These are phyloP conservation scores for Alternaria brassicicola DNA, from an alignment of 2,329 filamentous ascomycete genomes.

Conservation along the genomic window DNA sequence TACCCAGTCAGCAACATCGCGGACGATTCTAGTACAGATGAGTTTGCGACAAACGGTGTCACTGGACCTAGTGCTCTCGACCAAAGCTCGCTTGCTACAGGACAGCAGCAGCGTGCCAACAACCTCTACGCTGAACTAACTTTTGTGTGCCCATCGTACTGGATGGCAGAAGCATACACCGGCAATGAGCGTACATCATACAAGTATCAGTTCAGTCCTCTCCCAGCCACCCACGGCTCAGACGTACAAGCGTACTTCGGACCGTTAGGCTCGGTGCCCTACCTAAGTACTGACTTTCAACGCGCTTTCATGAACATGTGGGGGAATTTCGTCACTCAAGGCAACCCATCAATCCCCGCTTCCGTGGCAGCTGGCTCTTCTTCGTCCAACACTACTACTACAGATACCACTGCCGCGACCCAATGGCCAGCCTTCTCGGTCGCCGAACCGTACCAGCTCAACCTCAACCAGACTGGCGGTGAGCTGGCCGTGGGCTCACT, in stretches of 20 bases:
- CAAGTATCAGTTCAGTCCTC: conserved; percentile 33
- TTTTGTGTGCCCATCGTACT: conserved; percentile 63
- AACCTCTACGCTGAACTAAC: conserved; percentile 63
- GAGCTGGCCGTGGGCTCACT: background rate
- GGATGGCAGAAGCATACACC: conserved; percentile 58
- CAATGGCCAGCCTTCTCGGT: conserved; percentile 11
- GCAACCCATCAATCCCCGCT: conserved; percentile 1
- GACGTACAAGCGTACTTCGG: conserved; percentile 29
- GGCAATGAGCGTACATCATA: conserved; percentile 6
- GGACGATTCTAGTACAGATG: conserved; percentile 5
- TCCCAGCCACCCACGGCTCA: conserved; percentile 22
- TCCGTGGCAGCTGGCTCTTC: background rate
- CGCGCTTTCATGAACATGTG: conserved; percentile 8
- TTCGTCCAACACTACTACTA: background rate
- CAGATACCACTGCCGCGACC: background rate
- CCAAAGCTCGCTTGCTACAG: conserved; percentile 56
- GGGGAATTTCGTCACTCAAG: conserved; percentile 14
- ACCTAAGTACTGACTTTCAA: background rate
- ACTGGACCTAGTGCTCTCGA: conserved; percentile 56
- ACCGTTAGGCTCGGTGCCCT: background rate
- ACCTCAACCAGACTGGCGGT: conserved; percentile 27
- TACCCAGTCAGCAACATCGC: conserved; percentile 35
- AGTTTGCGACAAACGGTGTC: conserved; percentile 45
- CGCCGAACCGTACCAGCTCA: background rate
- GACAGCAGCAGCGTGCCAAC: conserved; percentile 60